Evolutionary conservation across 2,329 filamentous ascomycete genomes (phyloP), one percentile per base, ranked within the genome.

Genomic region (Alternaria arbusti): DNA sequence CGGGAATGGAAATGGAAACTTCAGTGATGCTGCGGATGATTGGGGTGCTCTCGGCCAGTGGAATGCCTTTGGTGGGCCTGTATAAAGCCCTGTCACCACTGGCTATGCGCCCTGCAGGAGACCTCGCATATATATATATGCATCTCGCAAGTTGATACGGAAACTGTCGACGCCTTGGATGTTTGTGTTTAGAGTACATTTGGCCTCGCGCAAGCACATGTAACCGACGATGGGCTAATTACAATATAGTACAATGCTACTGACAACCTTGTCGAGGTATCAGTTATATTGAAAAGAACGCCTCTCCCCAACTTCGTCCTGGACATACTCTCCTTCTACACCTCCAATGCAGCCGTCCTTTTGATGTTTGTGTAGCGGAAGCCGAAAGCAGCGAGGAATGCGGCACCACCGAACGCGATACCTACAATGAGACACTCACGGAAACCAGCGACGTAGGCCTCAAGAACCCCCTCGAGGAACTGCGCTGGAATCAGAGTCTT

Each of bases 1-100:
- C 57, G 70, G 59, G 43, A 43, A 62, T 22, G 51, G 63, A 2
- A 43, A 6, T 52, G 49, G 28, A 8, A 52, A n/a, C 13, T n/a
- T 52, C 9, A 40, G 28, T 10, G 61, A 57, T 49, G 25, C 47
- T 50, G 60, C 62, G 4, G 56, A 70, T 46, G 72, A 75, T 56
- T 75, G 74, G 74, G 71, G 69, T 4, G 64, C 70, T 3, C 50
- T 76, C 26, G 72, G 69, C 12, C 74, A 77, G 62, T 77, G 75
- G 76, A 71, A 66, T 57, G 40, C 66, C 20, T 70, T 59, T 58
- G 45, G 51, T 36, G 49, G 55, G 17, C 55, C 51, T 5, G 51
- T 44, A 3, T 65, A 56, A 20, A 32, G 17, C 13, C 13, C 5
- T 40, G 8, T 17, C 9, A 3, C 36, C 4, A 40, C 0, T 17